Evolutionary conservation across 495 filamentous ascomycete genomes (phyloP), one percentile per base, ranked within the genome.

Genomic region (Ascobolus immersus): DNA sequence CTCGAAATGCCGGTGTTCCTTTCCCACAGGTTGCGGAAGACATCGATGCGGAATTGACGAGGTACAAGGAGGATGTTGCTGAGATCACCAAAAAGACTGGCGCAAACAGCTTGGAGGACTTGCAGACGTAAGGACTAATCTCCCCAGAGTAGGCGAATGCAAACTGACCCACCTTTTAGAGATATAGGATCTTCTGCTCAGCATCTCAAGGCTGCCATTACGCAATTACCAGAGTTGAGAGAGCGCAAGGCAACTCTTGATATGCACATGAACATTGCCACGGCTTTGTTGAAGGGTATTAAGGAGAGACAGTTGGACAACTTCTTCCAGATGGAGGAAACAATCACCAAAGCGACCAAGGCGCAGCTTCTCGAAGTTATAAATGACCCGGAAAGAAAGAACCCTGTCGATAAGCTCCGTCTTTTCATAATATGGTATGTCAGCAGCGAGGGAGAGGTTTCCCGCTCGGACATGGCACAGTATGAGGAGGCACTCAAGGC

Each of bases 251-350:
- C 73, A 2, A 65, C 71, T 12, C 63, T 99, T 9, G 84, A 93
- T 48, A 94, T 92, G 78, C 89, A 99, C 52, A 99, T 99, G 89
- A 92, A 90, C 50, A 92, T 92, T 36, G 66, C 79, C n/a, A 78
- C 77, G 6, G 70, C 76, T 11, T 52, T 91, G 5, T 55, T 91
- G 29, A 76, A 75, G 40, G 81, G 80, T 1, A 86, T 92, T 51
- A 89, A 92, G 52, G 80, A 84, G 41, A 71, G 89, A 2, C 80
- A 94, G 50, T 55, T 99, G 15, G 86, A 99, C 49, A 84, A 82
- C 47, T 99, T 76, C 57, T 94, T 80, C 56, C 79, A 94, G 53
- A 62, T 91, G 17, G 89, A 99, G 47, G 81, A 99, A 52, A 78
- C 71, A 43, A 77, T 94, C 42, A 75, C 70, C 48, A 93, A 89